Conservation (phyloP, 768 basidiomycete genomes). For the Lentinula boryana region DNA sequence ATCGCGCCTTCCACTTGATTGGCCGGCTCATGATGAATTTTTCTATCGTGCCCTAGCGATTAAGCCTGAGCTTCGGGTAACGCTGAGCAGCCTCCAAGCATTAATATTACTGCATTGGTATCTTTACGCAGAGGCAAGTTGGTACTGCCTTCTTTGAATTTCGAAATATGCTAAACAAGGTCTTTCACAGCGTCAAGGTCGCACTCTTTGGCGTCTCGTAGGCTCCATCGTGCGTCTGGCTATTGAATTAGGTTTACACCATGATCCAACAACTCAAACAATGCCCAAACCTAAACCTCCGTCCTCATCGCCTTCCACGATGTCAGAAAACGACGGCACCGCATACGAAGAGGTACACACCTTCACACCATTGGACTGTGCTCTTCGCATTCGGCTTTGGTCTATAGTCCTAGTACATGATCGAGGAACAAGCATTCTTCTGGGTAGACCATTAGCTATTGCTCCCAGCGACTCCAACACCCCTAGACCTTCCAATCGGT, state of each 20-base stretch:
- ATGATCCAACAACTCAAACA: conserved; percentile 69
- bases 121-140: conserved; percentile 75
- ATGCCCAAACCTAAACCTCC: conserved; percentile 13
- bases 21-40: conserved; percentile 83
- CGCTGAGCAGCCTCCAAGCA: conserved; percentile 77
- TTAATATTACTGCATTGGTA: conserved; percentile 86
- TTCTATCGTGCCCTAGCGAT: conserved; percentile 72
- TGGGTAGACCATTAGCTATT: conserved; percentile 81
- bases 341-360: conserved; percentile 13
- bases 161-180: not conserved
- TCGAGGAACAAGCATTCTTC: conserved; percentile 81
- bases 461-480: conserved; percentile 81
- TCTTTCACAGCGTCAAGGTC: conserved; percentile 68
- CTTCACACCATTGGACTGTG: conserved; percentile 74
- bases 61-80: conserved; percentile 80
- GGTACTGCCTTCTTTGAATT: not conserved
- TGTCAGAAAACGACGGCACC: not conserved
- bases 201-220: conserved; percentile 83
- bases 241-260: conserved; percentile 81
- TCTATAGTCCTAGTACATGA: conserved; percentile 82
- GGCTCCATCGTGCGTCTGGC: conserved; percentile 79
- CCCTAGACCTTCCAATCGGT: conserved; percentile 49
- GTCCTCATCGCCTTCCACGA: not conserved
- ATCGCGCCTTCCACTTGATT: conserved; percentile 42
- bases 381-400: conserved; percentile 79